Conservation (phyloP, 1,284 basidiomycete genomes). For the Thelephora terrestris region DNA sequence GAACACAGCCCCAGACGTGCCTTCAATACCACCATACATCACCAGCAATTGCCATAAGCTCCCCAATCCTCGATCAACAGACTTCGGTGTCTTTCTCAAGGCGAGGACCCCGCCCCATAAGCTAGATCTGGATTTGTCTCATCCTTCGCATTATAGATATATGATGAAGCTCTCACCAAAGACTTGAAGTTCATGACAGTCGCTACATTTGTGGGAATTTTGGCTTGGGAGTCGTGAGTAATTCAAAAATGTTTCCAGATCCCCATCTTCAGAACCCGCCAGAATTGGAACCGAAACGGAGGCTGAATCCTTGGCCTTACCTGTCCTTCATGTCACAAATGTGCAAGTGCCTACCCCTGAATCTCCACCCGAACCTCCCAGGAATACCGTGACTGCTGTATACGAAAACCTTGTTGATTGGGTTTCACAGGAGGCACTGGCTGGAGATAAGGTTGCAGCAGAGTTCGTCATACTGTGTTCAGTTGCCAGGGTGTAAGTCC, state of each 20-base stretch:
- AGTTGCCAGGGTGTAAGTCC: slow-evolving; percentile 57
- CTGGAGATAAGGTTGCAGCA: slow-evolving; percentile 59
- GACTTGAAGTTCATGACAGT: slow-evolving; percentile 48
- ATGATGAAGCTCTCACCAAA: slow-evolving; percentile 34
- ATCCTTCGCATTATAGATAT: slow-evolving; percentile 34
- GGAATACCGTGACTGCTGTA: slow-evolving; percentile 9
- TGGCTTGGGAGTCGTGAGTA: slow-evolving; percentile 51
- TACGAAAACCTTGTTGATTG: slow-evolving; percentile 48
- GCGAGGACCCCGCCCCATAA: slow-evolving; percentile 23
- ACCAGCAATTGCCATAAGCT: slow-evolving; percentile 39
- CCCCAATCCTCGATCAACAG: slow-evolving; percentile 35
- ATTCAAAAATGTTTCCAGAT: not conserved
- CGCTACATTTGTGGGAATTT: slow-evolving; percentile 59
- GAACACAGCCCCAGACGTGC: slow-evolving; percentile 12
- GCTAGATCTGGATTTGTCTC: not conserved
- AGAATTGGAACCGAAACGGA: slow-evolving; percentile 24
- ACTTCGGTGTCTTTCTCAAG: slow-evolving; percentile 62
- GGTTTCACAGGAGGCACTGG: slow-evolving; percentile 60
- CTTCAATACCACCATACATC: slow-evolving; percentile 21
- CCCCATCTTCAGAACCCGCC: slow-evolving; percentile 2
- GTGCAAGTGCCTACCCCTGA: slow-evolving; percentile 29
- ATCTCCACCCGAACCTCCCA: slow-evolving; percentile 29
- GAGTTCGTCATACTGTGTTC: slow-evolving; percentile 67
- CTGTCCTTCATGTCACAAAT: slow-evolving; percentile 64
- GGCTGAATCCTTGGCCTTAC: slow-evolving; percentile 31